Conservation (phyloP, 148 eudicot genomes). For the Chenopodium album region DNA sequence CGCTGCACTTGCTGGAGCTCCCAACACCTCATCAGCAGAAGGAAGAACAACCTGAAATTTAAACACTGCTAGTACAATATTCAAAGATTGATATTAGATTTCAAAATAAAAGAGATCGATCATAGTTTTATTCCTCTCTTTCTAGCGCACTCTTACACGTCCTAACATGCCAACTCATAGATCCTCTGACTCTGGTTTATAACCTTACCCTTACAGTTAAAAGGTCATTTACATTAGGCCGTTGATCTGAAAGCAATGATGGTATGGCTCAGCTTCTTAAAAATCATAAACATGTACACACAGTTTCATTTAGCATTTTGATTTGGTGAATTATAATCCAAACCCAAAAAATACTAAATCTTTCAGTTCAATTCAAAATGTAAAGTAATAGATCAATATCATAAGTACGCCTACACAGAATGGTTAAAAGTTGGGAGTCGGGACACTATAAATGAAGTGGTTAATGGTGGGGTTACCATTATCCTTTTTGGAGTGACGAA, state of each 20-base stretch:
- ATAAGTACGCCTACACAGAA: too few species aligned
- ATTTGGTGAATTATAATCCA: not conserved
- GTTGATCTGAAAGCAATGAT: too few species aligned
- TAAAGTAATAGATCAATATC: too few species aligned
- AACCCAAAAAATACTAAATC: too few species aligned
- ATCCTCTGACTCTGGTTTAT: not conserved
- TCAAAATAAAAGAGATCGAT: not conserved
- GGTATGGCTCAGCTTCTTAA: too few species aligned
- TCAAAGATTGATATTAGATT: not conserved
- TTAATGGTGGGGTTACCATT: too few species aligned
- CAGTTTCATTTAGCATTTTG: too few species aligned
- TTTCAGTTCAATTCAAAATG: not conserved
- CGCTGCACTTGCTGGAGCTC: conserved; percentile 35
- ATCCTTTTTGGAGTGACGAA: too few species aligned
- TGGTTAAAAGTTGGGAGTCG: too few species aligned
- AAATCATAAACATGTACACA: too few species aligned
- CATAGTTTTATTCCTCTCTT: not conserved
- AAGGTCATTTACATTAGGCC: not conserved
- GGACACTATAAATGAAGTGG: too few species aligned
- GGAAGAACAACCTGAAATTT: conserved; percentile 18
- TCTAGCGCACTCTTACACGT: not conserved
- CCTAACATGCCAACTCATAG: not conserved
- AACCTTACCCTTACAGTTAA: not conserved
- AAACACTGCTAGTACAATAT: not conserved
- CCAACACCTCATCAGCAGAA: conserved; percentile 31